Evolutionary conservation across 73 alveolate genomes (phyloP).

Genomic region (Paramecium sonneborni): DNA sequence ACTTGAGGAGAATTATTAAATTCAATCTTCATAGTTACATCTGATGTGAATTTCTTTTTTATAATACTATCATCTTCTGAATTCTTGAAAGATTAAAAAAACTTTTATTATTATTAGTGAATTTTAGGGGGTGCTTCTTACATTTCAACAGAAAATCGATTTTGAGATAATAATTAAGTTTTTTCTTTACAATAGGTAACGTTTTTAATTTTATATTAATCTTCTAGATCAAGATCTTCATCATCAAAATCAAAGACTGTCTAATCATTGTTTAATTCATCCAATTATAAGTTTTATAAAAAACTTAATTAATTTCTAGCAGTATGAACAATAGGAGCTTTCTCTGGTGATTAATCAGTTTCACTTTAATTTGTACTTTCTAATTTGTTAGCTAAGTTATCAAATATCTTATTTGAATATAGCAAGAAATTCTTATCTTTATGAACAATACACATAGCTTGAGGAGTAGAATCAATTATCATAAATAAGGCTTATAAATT

Average conservation of each 20-base stretch:
- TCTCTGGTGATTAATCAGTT: constrained; percentile 37
- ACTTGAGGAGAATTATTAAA: neutral
- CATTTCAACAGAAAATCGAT: neutral
- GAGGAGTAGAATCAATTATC: constrained; percentile 36
- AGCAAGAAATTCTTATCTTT: neutral
- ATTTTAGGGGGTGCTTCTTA: neutral
- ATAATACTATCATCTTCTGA: neutral
- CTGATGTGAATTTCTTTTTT: neutral
- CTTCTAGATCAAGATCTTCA: neutral
- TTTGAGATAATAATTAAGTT: neutral
- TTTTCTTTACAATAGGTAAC: neutral
- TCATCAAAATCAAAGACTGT: neutral
- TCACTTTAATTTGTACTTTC: neutral
- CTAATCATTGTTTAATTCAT: neutral
- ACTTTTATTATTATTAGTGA: neutral
- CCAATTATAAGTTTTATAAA: neutral
- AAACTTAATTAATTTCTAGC: constrained; percentile 7
- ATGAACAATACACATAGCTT: constrained; percentile 22
- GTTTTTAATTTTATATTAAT: neutral
- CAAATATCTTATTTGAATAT: neutral
- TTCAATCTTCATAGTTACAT: constrained; percentile 4
- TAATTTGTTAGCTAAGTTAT: constrained; percentile 14
- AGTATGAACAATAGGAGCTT: neutral
- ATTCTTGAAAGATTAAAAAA: neutral
- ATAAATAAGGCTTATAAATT: neutral